phyloP scores from a whole-genome alignment of 2,329 filamentous ascomycete species.

The Scopulariopsis brevicaulis region DNA sequence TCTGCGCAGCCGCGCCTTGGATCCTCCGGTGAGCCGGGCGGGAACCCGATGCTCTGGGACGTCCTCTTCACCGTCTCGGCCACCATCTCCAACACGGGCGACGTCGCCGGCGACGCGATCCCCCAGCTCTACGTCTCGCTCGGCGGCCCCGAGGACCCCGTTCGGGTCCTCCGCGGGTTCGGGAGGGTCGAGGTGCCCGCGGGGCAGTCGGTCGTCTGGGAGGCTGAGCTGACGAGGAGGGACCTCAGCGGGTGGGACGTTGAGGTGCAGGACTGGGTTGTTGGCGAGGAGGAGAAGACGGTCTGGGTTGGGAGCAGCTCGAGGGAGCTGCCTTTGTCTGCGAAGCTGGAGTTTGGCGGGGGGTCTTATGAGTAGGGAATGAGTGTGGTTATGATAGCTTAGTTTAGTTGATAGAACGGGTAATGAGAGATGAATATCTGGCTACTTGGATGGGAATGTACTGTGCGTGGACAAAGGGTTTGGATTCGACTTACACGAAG shows the following conservation, averaged over 20 bases:
- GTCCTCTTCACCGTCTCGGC: slow-evolving; percentile 56
- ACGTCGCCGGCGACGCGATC: slow-evolving; percentile 55
- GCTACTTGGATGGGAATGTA: too few species aligned
- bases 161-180: slow-evolving; percentile 63
- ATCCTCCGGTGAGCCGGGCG: slow-evolving; percentile 44
- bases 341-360: neutral
- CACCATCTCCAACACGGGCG: slow-evolving; percentile 61
- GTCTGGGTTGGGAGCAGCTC: slow-evolving; percentile 45
- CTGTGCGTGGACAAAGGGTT: too few species aligned
- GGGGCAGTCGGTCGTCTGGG: slow-evolving; percentile 57
- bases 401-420: neutral
- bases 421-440: neutral
- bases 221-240: slow-evolving; percentile 58
- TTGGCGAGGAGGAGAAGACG: slow-evolving; percentile 38
- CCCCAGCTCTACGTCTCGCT: slow-evolving; percentile 71
- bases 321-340: slow-evolving; percentile 36
- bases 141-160: slow-evolving; percentile 63
- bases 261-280: slow-evolving; percentile 70
- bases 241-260: slow-evolving; percentile 85
- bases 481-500: too few species aligned
- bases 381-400: neutral
- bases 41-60: slow-evolving; percentile 56
- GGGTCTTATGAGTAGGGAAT: neutral
- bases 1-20: slow-evolving; percentile 42
- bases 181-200: slow-evolving; percentile 62